Percentiles rank a stretch among this genome's conserved stretches.
These are phyloP conservation scores for Vigna hirtella DNA, from an alignment of 306 rosid species.

Conservation along the genomic window DNA sequence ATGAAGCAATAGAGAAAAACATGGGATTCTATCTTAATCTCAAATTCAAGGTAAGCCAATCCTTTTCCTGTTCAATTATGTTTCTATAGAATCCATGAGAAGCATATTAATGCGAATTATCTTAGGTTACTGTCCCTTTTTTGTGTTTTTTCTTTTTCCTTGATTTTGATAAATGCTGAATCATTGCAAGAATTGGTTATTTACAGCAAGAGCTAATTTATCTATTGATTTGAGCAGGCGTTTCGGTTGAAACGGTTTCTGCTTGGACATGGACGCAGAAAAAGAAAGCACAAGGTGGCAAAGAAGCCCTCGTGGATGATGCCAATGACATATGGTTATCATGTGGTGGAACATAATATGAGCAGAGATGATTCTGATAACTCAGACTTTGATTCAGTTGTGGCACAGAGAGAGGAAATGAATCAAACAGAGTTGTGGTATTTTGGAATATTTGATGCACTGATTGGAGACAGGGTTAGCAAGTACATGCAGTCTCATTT, in stretches of 20 bases:
- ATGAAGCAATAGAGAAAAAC: slow-evolving; percentile 25
- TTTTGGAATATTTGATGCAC: slow-evolving; percentile 73
- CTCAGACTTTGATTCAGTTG: slow-evolving; percentile 62
- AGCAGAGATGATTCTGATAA: slow-evolving; percentile 43
- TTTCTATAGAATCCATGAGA: slow-evolving; percentile 3
- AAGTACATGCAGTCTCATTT: slow-evolving; percentile 78
- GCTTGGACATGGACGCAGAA: slow-evolving; percentile 47
- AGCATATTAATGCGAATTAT: neutral
- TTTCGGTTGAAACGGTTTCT: slow-evolving; percentile 61
- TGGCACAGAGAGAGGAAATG: slow-evolving; percentile 76
- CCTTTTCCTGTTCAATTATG: neutral
- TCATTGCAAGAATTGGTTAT: slow-evolving; percentile 22
- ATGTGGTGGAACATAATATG: slow-evolving; percentile 51
- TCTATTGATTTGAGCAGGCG: slow-evolving; percentile 42
- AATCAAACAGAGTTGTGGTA: slow-evolving; percentile 73
- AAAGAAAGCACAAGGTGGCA: slow-evolving; percentile 41
- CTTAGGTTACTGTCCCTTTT: neutral
- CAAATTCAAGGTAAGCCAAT: slow-evolving; percentile 46
- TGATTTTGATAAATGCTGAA: slow-evolving; percentile 10
- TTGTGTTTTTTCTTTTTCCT: neutral
- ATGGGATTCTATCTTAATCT: slow-evolving; percentile 55
- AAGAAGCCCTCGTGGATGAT: slow-evolving; percentile 78
- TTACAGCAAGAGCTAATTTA: slow-evolving; percentile 21
- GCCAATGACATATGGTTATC: slow-evolving; percentile 77
- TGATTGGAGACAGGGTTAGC: slow-evolving; percentile 67